Conservation (phyloP, 768 basidiomycete genomes). For the Panaeolus cyanescens region DNA sequence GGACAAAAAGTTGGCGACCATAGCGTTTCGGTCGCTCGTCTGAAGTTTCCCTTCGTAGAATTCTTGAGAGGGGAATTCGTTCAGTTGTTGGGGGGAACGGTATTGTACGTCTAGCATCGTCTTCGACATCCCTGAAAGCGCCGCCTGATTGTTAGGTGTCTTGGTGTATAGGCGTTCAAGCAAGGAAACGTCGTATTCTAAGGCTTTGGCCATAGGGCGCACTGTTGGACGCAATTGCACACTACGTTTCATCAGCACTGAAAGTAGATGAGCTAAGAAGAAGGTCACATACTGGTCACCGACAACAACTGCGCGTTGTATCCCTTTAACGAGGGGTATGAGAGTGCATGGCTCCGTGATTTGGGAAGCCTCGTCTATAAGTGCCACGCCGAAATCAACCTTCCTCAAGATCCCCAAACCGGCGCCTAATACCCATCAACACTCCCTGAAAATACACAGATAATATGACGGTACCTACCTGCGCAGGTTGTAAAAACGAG, state of each 20-base stretch:
- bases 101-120: constrained; percentile 75
- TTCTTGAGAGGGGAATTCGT: constrained; percentile 60
- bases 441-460: no score
- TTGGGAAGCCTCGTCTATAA: constrained; percentile 74
- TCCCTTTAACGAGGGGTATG: constrained; percentile 69
- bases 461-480: no score
- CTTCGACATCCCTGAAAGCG: constrained; percentile 37
- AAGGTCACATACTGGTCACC: constrained; percentile 59
- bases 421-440: constrained; percentile 34
- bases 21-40: constrained; percentile 43
- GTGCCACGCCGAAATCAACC: constrained; percentile 56
- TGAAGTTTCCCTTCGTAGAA: constrained; percentile 60
- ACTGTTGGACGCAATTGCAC: constrained; percentile 72
- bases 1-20: constrained; percentile 37
- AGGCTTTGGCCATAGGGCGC: constrained; percentile 53
- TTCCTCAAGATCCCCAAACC: constrained; percentile 60
- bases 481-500: constrained; percentile 71
- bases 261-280: not conserved
- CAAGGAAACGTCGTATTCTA: constrained; percentile 62
- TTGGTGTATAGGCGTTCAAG: constrained; percentile 60
- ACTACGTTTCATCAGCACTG: constrained; percentile 38
- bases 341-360: constrained; percentile 67
- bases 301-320: constrained; percentile 57
- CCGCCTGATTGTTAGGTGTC: constrained; percentile 14
- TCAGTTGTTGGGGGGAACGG: constrained; percentile 59